These are phyloP conservation scores for Penicillium griseofulvum DNA, from an alignment of 2,329 filamentous ascomycete species.

Conservation along the genomic window DNA sequence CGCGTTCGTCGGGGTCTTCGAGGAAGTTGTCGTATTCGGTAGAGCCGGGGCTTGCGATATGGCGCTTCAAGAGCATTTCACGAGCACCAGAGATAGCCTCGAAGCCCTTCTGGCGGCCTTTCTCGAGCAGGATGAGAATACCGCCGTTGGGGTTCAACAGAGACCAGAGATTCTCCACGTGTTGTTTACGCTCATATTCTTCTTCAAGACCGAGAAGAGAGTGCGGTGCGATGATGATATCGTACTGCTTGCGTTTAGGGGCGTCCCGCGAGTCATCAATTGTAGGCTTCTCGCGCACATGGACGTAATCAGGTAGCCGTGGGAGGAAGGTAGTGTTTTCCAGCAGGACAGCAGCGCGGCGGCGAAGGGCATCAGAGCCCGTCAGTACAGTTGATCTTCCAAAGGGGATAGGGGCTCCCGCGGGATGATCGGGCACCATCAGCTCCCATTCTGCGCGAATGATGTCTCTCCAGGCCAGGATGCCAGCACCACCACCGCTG, in stretches of 20 bases:
- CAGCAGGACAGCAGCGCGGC: slow-evolving; percentile 72
- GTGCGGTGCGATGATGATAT: slow-evolving; percentile 87
- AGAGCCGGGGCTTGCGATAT: slow-evolving; percentile 62
- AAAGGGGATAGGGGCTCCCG: slow-evolving; percentile 42
- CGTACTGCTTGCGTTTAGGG: slow-evolving; percentile 72
- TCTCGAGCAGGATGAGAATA: slow-evolving; percentile 82
- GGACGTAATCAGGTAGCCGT: slow-evolving; percentile 81
- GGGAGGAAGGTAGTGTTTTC: slow-evolving; percentile 91
- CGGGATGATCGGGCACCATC: slow-evolving; percentile 50
- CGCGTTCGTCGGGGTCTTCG: slow-evolving; percentile 28
- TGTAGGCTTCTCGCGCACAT: slow-evolving; percentile 56
- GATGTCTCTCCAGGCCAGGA: slow-evolving; percentile 67
- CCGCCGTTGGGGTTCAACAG: slow-evolving; percentile 81
- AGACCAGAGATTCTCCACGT: slow-evolving; percentile 86
- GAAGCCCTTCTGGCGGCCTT: slow-evolving; percentile 86
- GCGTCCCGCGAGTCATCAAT: slow-evolving; percentile 57
- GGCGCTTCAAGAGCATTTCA: slow-evolving; percentile 70
- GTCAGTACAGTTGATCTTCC: slow-evolving; percentile 80
- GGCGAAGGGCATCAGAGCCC: slow-evolving; percentile 70
- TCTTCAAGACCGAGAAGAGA: slow-evolving; percentile 73
- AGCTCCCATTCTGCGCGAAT: slow-evolving; percentile 77
- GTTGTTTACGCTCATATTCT: slow-evolving; percentile 71
- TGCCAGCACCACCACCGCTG: slow-evolving; percentile 60
- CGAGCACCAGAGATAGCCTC: slow-evolving; percentile 86
- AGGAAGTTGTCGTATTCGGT: slow-evolving; percentile 41